Conservation (phyloP, 805 yeast species). For the Metschnikowia cubensis region DNA sequence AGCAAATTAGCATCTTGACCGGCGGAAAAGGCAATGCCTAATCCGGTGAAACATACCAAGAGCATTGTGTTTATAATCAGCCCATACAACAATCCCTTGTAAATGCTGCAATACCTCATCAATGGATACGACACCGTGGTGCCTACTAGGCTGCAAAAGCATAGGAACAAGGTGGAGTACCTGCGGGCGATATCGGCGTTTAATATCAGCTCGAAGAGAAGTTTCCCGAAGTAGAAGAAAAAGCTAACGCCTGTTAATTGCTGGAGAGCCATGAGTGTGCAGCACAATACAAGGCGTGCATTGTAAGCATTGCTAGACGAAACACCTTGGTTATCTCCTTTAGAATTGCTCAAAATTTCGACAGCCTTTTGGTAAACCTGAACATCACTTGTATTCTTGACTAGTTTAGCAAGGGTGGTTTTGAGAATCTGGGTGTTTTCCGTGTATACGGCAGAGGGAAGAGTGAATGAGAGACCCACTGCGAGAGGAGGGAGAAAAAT, state of each 20-base stretch:
- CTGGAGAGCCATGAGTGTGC: conserved; percentile 28
- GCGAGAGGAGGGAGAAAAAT: not conserved
- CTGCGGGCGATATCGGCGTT: not conserved
- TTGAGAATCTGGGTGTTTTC: not conserved
- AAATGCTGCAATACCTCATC: conserved; percentile 12
- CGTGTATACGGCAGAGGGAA: not conserved
- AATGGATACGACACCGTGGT: conserved; percentile 17
- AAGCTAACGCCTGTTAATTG: conserved; percentile 34
- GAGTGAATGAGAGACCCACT: not conserved
- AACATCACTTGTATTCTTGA: not conserved
- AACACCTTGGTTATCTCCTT: not conserved
- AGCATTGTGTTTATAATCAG: conserved; percentile 6
- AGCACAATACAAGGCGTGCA: conserved; percentile 14
- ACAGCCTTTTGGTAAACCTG: not conserved
- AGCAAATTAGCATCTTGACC: not conserved
- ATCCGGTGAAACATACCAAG: conserved; percentile 4
- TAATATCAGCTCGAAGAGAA: conserved; percentile 17
- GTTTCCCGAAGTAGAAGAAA: conserved; percentile 29
- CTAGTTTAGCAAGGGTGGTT: not conserved
- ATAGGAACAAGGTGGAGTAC: conserved; percentile 17
- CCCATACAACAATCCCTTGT: conserved; percentile 12
- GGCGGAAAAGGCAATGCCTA: conserved; percentile 1
- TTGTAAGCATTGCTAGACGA: not conserved
- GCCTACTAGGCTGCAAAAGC: conserved; percentile 21
- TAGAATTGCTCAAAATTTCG: not conserved